Conservation (phyloP, 441 rosid species). For the Lepidium campestre region DNA sequence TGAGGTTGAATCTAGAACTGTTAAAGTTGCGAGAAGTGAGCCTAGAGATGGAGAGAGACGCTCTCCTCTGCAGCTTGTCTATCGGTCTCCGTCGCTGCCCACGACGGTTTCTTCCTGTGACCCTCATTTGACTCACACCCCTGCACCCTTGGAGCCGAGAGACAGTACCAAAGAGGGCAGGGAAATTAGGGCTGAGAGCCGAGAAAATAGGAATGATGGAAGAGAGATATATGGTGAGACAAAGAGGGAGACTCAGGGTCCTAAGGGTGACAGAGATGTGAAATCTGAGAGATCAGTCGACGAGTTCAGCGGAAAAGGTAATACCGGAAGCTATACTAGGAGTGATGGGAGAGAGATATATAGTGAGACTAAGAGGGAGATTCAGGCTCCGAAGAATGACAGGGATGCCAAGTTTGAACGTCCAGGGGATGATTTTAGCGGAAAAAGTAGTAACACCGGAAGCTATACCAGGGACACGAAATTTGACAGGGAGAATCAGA, state of each 20-base stretch:
- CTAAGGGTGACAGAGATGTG: conserved; percentile 59
- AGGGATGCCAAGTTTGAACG: conserved; percentile 61
- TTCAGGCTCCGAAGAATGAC: conserved; percentile 52
- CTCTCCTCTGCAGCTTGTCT: conserved; percentile 64
- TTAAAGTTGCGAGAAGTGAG: conserved; percentile 63
- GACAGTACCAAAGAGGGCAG: conserved; percentile 55
- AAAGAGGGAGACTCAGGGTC: conserved; percentile 70
- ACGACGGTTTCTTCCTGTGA: conserved; percentile 43
- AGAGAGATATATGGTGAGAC: conserved; percentile 52
- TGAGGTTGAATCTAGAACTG: conserved; percentile 62
- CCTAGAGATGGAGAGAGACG: conserved; percentile 79
- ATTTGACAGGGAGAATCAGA: conserved; percentile 48
- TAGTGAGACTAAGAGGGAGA: conserved; percentile 67
- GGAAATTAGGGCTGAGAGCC: conserved; percentile 50
- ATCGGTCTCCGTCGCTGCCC: conserved; percentile 44
- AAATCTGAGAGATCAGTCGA: conserved; percentile 63
- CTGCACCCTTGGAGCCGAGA: conserved; percentile 49
- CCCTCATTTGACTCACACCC: conserved; percentile 39
- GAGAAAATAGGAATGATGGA: conserved; percentile 52
- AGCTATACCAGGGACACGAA: conserved; percentile 19
- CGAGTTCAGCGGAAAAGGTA: conserved; percentile 28
- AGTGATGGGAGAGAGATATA: conserved; percentile 51
- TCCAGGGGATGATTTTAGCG: conserved; percentile 51
- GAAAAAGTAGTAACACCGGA: conserved; percentile 1
- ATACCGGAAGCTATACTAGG: conserved; percentile 27